Conservation (phyloP, 2,329 filamentous ascomycete species). For the Periconia sp. region DNA sequence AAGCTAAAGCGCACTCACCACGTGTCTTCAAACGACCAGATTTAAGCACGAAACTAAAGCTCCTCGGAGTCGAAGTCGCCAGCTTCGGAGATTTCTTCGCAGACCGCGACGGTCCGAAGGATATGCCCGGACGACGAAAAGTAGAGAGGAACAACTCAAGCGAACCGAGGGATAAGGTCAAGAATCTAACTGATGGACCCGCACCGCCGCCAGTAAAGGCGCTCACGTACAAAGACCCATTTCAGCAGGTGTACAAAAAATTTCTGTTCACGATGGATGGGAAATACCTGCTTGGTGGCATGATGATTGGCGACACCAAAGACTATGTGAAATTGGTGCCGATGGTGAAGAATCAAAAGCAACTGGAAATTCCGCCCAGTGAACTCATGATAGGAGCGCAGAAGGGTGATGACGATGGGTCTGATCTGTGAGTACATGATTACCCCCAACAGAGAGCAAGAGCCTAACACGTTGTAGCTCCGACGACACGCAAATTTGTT, state of each 20-base stretch:
- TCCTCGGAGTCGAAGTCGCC: constrained; percentile 88
- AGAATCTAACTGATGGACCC: constrained; percentile 61
- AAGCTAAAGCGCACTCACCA: constrained; percentile 73
- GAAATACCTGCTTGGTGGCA: constrained; percentile 89
- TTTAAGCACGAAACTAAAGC: constrained; percentile 88
- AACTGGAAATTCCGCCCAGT: constrained; percentile 76
- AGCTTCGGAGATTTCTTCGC: constrained; percentile 95
- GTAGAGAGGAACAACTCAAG: constrained; percentile 52
- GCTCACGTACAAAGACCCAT: constrained; percentile 87
- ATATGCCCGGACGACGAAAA: constrained; percentile 66
- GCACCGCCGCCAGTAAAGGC: constrained; percentile 74
- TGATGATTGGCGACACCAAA: constrained; percentile 94
- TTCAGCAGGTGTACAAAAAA: constrained; percentile 89
- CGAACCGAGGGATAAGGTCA: constrained; percentile 53
- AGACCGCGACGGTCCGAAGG: constrained; percentile 79
- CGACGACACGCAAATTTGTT: constrained; percentile 88
- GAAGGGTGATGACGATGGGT: constrained; percentile 75
- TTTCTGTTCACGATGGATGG: constrained; percentile 90
- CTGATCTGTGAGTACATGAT: constrained; percentile 65
- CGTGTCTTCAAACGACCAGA: constrained; percentile 81
- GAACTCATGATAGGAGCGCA: constrained; percentile 83
- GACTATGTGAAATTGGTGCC: constrained; percentile 90
- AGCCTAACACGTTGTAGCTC: constrained; percentile 48
- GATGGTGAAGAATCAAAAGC: constrained; percentile 83
- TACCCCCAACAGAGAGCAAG: neutral